Evolutionary conservation across 1,284 basidiomycete genomes (phyloP).

Genomic region (Apiotrichum domesticum): DNA sequence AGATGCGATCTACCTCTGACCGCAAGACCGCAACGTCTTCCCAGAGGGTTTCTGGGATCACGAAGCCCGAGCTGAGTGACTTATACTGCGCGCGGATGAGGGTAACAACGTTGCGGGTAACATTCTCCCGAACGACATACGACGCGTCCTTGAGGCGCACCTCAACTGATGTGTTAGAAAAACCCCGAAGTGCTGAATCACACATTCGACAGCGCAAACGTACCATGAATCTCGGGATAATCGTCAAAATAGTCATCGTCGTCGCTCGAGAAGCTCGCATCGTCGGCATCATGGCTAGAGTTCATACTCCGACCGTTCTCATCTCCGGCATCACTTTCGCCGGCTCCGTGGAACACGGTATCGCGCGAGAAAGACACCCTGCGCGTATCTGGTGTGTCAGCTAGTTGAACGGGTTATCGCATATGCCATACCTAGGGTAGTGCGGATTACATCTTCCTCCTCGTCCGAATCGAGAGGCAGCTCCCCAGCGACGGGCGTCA

Average conservation of each 20-base stretch:
- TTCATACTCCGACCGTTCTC: too few species aligned
- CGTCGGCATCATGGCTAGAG: not conserved
- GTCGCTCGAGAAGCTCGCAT: not conserved
- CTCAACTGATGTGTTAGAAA: constrained; percentile 57
- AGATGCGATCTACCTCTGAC: constrained; percentile 68
- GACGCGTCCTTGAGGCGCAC: constrained; percentile 52
- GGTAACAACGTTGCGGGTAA: constrained; percentile 1
- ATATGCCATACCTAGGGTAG: too few species aligned
- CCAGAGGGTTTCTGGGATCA: constrained; percentile 22
- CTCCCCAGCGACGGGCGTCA: not conserved
- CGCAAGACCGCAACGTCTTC: constrained; percentile 59
- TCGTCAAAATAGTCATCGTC: constrained; percentile 8
- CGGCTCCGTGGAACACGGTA: not conserved
- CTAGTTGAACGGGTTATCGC: too few species aligned
- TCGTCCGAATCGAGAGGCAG: constrained; percentile 1
- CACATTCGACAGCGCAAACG: not conserved
- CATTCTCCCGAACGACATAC: not conserved
- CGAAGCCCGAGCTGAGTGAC: not conserved
- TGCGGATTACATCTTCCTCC: constrained; percentile 3
- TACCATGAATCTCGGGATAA: constrained; percentile 20
- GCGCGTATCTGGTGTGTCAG: not conserved
- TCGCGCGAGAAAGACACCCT: not conserved
- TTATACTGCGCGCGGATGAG: constrained; percentile 4
- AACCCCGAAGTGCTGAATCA: too few species aligned
- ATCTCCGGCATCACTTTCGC: not conserved